Percentiles rank a stretch among this genome's conserved stretches.
These are phyloP conservation scores for Multifurca ochricompacta DNA, from an alignment of 768 basidiomycete genomes.

Conservation along the genomic window DNA sequence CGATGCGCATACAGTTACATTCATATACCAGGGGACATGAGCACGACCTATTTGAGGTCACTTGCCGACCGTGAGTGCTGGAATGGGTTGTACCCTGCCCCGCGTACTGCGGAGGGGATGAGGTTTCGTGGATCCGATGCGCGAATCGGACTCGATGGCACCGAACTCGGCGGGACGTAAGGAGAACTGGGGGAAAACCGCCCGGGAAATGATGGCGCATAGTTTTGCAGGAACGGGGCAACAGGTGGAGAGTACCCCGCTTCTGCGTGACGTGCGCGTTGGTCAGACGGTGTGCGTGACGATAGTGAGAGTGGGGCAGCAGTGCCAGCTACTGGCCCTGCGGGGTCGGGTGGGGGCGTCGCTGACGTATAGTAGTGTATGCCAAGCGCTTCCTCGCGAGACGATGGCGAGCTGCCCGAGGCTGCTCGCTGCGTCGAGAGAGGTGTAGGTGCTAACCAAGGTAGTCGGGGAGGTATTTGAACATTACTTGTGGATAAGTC, in stretches of 20 bases:
- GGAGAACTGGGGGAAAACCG: neutral
- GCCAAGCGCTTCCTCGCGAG: neutral
- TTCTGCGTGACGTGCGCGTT: neutral
- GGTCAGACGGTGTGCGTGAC: neutral
- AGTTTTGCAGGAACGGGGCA: neutral
- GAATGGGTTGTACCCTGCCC: constrained; percentile 19
- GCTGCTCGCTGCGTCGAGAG: neutral
- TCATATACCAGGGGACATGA: neutral
- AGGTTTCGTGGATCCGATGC: constrained; percentile 14
- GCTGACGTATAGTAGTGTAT: neutral
- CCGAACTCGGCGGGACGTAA: neutral
- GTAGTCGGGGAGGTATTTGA: neutral
- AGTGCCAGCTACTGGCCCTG: neutral
- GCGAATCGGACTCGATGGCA: neutral
- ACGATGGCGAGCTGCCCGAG: neutral
- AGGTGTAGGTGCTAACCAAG: neutral
- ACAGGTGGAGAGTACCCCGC: neutral
- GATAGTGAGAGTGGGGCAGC: neutral
- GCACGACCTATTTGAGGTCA: neutral
- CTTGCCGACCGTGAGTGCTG: constrained; percentile 7
- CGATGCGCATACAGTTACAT: neutral
- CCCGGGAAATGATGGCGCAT: constrained; percentile 2
- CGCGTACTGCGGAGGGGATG: constrained; percentile 15
- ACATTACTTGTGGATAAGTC: neutral
- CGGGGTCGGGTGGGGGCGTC: neutral